phyloP scores from a whole-genome alignment of 2,329 filamentous ascomycete genomes.

The Trichoderma gracile region DNA sequence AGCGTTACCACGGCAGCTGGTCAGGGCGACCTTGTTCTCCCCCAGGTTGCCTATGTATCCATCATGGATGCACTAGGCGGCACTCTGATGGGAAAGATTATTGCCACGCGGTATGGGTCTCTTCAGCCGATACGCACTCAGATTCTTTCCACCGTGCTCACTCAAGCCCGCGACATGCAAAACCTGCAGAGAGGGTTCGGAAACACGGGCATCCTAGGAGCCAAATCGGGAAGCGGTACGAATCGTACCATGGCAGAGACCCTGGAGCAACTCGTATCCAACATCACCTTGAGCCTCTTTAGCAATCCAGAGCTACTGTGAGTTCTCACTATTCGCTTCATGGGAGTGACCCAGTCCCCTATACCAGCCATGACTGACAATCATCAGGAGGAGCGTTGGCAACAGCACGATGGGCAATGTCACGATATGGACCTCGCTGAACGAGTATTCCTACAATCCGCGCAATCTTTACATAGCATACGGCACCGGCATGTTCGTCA shows the following conservation, averaged over 20 bases:
- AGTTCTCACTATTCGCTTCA: background rate
- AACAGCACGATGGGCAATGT: background rate
- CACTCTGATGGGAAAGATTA: background rate
- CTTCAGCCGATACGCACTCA: background rate
- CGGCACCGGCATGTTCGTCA: slow-evolving; percentile 3
- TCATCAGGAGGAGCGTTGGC: background rate
- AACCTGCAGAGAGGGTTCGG: background rate
- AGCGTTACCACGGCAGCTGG: background rate
- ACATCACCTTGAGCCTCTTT: slow-evolving; percentile 1
- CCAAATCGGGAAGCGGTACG: background rate
- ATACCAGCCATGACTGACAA: background rate
- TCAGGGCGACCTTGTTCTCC: background rate
- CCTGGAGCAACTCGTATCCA: background rate
- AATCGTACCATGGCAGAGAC: background rate
- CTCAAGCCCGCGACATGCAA: background rate
- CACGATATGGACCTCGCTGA: background rate
- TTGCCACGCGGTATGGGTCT: background rate
- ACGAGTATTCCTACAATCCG: background rate
- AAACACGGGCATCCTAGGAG: background rate
- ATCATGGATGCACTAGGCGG: background rate
- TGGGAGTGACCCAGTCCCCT: background rate
- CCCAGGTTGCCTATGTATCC: background rate
- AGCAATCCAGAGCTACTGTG: background rate
- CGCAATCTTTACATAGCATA: background rate
- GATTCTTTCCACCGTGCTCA: background rate